Evolutionary conservation across 306 rosid genomes (phyloP).

Genomic region (Quillaja saponaria): DNA sequence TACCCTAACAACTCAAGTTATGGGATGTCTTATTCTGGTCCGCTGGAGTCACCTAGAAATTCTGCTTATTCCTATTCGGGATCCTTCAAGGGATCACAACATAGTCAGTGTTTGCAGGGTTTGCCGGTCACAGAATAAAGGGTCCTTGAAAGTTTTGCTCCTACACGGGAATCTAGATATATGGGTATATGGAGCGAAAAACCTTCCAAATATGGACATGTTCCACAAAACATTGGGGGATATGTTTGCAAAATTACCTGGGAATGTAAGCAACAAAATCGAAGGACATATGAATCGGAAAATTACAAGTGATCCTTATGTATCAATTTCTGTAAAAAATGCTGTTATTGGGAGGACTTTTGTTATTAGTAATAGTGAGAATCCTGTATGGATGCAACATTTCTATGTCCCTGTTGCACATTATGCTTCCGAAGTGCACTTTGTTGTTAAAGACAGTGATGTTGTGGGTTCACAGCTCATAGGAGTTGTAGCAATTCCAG

Average conservation of each 20-base stretch:
- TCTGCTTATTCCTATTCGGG: slow-evolving; percentile 42
- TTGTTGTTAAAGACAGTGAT: slow-evolving; percentile 90
- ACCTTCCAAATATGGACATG: slow-evolving; percentile 98
- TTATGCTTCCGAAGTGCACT: slow-evolving; percentile 74
- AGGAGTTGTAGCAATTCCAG: slow-evolving; percentile 79
- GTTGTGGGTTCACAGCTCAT: slow-evolving; percentile 89
- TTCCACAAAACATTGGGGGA: slow-evolving; percentile 89
- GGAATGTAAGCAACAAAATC: slow-evolving; percentile 51
- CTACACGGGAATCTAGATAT: slow-evolving; percentile 91
- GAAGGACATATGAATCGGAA: slow-evolving; percentile 57
- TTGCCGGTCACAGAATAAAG: slow-evolving; percentile 59
- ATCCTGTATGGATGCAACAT: slow-evolving; percentile 88
- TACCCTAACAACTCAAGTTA: slow-evolving; percentile 43
- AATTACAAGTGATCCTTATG: slow-evolving; percentile 98
- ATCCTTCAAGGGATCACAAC: slow-evolving; percentile 57
- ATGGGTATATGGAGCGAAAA: slow-evolving; percentile 61
- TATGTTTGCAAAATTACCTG: slow-evolving; percentile 59
- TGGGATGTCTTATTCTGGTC: slow-evolving; percentile 36
- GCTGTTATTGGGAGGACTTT: slow-evolving; percentile 92
- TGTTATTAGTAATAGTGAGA: slow-evolving; percentile 86
- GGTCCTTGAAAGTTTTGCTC: slow-evolving; percentile 71
- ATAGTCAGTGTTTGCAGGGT: slow-evolving; percentile 58
- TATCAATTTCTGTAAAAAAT: slow-evolving; percentile 60
- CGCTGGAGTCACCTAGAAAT: slow-evolving; percentile 24
- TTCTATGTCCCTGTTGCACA: slow-evolving; percentile 90